Evolutionary conservation across 2,329 filamentous ascomycete species (phyloP).

Genomic region (Gliomastix tumulicola): DNA sequence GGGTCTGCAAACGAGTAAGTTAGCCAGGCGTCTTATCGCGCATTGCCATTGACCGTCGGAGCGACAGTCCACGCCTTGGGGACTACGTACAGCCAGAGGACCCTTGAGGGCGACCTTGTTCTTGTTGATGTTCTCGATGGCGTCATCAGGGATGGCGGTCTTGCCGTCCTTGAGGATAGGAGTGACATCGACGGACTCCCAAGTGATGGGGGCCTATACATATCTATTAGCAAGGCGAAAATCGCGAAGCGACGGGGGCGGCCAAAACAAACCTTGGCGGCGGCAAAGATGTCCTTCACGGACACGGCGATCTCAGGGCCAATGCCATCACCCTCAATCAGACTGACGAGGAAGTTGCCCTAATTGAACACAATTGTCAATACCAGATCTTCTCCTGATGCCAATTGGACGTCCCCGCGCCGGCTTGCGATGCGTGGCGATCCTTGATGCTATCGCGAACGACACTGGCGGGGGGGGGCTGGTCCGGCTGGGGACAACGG

Average conservation of each 20-base stretch:
- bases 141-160: conserved; percentile 87
- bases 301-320: conserved; percentile 96
- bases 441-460: conserved; percentile 11
- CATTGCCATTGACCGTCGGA: too few relatives aligned
- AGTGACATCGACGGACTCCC: conserved; percentile 96
- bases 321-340: conserved; percentile 99
- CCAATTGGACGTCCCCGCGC: too few relatives aligned
- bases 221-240: conserved; percentile 13
- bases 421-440: too few relatives aligned
- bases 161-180: conserved; percentile 90
- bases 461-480: not conserved
- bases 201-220: conserved; percentile 75
- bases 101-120: conserved; percentile 99
- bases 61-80: too few relatives aligned
- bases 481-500: not conserved
- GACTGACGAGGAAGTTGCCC: conserved; percentile 92
- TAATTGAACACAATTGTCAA: conserved; percentile 32
- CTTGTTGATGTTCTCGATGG: conserved; percentile 86
- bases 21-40: too few relatives aligned
- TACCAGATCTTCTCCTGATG: too few relatives aligned
- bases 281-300: conserved; percentile 97
- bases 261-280: conserved; percentile 66
- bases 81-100: conserved; percentile 72
- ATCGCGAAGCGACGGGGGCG: not conserved
- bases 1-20: conserved; percentile 68